These are phyloP conservation scores for Schizothecium vesticola DNA, from an alignment of 495 filamentous ascomycete species.

Conservation along the genomic window DNA sequence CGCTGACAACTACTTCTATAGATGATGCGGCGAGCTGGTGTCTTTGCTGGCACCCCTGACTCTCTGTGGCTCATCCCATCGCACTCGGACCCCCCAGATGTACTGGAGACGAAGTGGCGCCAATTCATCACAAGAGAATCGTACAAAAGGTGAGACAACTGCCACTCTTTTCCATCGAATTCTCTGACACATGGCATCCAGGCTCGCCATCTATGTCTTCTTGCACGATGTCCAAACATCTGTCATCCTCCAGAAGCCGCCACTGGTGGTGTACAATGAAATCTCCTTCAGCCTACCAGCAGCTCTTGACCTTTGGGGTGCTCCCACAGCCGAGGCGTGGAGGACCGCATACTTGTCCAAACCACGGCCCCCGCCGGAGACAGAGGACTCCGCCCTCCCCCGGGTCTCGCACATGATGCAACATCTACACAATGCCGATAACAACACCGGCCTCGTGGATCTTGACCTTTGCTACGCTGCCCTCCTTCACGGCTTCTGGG, in stretches of 20 bases:
- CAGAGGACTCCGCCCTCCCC: slow-evolving; percentile 7
- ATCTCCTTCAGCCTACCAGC: slow-evolving; percentile 49
- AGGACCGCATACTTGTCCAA: slow-evolving; percentile 36
- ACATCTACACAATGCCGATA: slow-evolving; percentile 23
- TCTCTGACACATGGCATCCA: slow-evolving; percentile 9
- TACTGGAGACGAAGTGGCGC: slow-evolving; percentile 49
- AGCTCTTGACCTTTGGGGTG: slow-evolving; percentile 46
- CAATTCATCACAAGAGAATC: slow-evolving; percentile 39
- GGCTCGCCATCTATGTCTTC: slow-evolving; percentile 49
- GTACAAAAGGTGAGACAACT: slow-evolving; percentile 21
- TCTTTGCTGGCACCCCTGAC: slow-evolving; percentile 11
- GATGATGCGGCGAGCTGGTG: slow-evolving; percentile 37
- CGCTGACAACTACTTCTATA: neutral
- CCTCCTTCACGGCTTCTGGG: slow-evolving; percentile 48
- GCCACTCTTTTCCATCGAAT: neutral
- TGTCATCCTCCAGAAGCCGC: slow-evolving; percentile 44
- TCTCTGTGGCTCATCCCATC: slow-evolving; percentile 18
- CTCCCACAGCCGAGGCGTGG: slow-evolving; percentile 47
- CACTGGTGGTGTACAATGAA: slow-evolving; percentile 54
- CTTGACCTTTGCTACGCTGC: slow-evolving; percentile 41
- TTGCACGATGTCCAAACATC: slow-evolving; percentile 51
- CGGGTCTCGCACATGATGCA: slow-evolving; percentile 16
- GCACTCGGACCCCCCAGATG: slow-evolving; percentile 34
- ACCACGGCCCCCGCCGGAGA: neutral
- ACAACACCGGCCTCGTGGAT: slow-evolving; percentile 36